A percentile compares a stretch with the other conserved stretches of the same genome.
phyloP scores from a whole-genome alignment of 2,329 filamentous ascomycete genomes.

The Didymella keratinophila region DNA sequence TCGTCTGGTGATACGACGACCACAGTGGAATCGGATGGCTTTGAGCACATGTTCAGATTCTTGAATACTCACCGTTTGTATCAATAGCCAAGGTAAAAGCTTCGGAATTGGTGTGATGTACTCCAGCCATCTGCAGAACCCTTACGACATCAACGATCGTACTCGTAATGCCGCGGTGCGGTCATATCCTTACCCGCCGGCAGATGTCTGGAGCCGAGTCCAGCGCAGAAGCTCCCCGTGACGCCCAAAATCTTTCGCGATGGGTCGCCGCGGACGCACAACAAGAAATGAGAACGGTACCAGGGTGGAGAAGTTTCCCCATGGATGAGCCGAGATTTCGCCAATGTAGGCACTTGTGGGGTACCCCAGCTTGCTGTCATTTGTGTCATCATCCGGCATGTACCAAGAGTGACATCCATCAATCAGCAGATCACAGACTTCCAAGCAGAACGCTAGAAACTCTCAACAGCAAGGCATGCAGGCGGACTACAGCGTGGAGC shows the following conservation, averaged over 20 bases:
- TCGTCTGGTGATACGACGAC: background rate
- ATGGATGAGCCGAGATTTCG: conserved; percentile 32
- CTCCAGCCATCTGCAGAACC: conserved; percentile 7
- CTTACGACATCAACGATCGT: conserved; percentile 1
- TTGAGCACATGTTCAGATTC: background rate
- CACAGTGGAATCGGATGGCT: background rate
- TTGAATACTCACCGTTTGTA: background rate
- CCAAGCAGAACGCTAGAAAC: conserved; percentile 15
- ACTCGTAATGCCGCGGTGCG: conserved; percentile 1
- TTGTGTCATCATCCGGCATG: conserved; percentile 16
- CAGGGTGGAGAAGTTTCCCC: conserved; percentile 13
- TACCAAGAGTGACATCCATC: conserved; percentile 16
- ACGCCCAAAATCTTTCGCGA: conserved; percentile 8
- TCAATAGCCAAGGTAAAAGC: conserved; percentile 5
- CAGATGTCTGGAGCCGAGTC: conserved; percentile 5
- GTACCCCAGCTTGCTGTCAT: conserved; percentile 9
- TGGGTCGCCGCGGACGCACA: conserved; percentile 17
- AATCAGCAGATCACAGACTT: conserved; percentile 19
- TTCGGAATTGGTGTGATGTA: background rate
- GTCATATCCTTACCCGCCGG: conserved; percentile 7
- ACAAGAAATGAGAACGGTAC: conserved; percentile 11
- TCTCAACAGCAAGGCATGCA: conserved; percentile 20
- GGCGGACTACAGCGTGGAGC: conserved; percentile 24
- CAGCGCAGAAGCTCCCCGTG: conserved; percentile 12
- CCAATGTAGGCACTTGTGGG: conserved; percentile 22